Evolutionary conservation across 129 eudicot genomes (phyloP).

Genomic region (Mikania micrantha): DNA sequence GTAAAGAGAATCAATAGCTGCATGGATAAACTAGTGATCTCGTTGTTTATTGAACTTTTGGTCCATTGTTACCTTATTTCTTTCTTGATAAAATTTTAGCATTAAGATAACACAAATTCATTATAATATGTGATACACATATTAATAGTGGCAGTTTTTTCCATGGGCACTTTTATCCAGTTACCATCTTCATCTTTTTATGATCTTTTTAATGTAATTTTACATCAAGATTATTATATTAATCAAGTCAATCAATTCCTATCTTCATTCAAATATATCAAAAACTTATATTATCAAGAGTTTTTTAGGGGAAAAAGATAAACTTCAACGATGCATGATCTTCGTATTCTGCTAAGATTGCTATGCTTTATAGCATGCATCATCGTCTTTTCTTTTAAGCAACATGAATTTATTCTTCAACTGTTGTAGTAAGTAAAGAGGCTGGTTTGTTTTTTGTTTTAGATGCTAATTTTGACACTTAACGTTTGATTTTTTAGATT

Average conservation of each 20-base stretch:
- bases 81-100: background rate
- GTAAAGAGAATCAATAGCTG: background rate
- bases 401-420: background rate
- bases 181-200: background rate
- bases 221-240: too few relatives aligned
- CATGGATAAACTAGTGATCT: background rate
- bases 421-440: background rate
- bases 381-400: background rate
- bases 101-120: background rate
- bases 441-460: background rate
- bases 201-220: background rate
- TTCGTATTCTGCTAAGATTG: background rate
- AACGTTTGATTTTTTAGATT: constrained; percentile 43
- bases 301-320: too few relatives aligned
- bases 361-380: background rate
- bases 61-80: background rate
- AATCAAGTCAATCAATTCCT: background rate
- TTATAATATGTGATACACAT: background rate
- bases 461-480: background rate
- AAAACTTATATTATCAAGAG: too few relatives aligned
- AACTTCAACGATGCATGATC: too few relatives aligned
- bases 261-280: background rate
- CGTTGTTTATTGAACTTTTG: background rate
- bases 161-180: background rate
- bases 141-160: background rate